A percentile compares a stretch with the other conserved stretches of the same genome.
phyloP scores from a whole-genome alignment of 148 eudicot genomes.

The Rhododendron williamsianum region DNA sequence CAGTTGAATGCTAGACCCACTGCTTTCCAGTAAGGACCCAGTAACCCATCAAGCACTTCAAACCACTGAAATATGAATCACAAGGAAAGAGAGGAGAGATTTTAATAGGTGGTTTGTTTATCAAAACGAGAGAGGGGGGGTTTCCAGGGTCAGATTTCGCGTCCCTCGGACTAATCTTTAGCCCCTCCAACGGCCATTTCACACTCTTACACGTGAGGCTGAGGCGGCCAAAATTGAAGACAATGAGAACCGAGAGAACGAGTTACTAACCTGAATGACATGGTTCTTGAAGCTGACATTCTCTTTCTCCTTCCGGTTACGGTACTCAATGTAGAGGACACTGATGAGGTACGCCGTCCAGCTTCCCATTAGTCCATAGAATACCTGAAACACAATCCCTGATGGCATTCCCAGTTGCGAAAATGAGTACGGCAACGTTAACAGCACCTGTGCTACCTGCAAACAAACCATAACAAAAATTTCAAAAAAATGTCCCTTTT shows the following conservation, averaged over 20 bases:
- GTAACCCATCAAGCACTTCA: constrained; percentile 78
- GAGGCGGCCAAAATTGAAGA: too few relatives aligned
- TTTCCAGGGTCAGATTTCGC: not conserved
- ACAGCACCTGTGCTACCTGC: constrained; percentile 81
- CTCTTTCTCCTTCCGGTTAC: constrained; percentile 72
- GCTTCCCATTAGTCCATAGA: constrained; percentile 72
- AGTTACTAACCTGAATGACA: constrained; percentile 63
- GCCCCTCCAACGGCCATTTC: not conserved
- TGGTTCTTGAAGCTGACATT: constrained; percentile 86
- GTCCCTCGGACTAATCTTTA: not conserved
- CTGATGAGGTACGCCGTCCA: constrained; percentile 90
- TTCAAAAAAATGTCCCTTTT: not conserved
- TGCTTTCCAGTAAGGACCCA: constrained; percentile 89
- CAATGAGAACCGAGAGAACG: too few relatives aligned
- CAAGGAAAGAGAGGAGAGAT: not conserved
- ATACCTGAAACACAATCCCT: constrained; percentile 56
- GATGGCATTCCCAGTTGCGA: constrained; percentile 79
- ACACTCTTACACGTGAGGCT: too few relatives aligned
- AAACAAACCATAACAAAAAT: not conserved
- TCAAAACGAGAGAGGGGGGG: not conserved
- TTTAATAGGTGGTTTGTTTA: too few relatives aligned
- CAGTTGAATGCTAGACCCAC: constrained; percentile 66
- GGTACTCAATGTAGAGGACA: constrained; percentile 69
- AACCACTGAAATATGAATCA: constrained; percentile 49
- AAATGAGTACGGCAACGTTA: constrained; percentile 78